phyloP scores from a whole-genome alignment of 2,329 filamentous ascomycete species.

The Celoporthe dispersa region DNA sequence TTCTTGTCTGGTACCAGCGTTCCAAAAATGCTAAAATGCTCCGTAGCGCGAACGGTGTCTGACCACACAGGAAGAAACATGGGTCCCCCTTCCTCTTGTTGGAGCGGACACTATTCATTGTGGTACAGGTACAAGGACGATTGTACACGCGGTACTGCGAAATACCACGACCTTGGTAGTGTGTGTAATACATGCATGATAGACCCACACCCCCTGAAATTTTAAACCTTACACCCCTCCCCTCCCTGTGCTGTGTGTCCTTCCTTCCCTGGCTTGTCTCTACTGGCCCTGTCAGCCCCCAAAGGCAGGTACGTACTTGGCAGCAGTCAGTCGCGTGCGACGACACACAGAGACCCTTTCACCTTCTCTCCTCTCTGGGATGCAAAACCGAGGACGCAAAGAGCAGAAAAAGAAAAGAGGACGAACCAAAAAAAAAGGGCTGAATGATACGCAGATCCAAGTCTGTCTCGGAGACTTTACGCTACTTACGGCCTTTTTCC shows the following conservation, averaged over 20 bases:
- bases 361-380: background rate
- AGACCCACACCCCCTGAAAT: constrained; percentile 4
- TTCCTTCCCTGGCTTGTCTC: background rate
- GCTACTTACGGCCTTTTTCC: too few relatives aligned
- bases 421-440: background rate
- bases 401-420: background rate
- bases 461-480: constrained; percentile 16
- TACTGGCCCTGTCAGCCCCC: background rate
- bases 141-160: background rate
- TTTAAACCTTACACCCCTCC: background rate
- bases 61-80: background rate
- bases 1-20: background rate
- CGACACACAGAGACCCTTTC: constrained; percentile 24
- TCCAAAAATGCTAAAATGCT: constrained; percentile 10
- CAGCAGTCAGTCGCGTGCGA: background rate
- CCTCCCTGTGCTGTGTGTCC: too few relatives aligned
- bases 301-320: background rate
- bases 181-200: background rate
- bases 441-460: background rate
- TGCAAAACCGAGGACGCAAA: background rate
- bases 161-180: background rate
- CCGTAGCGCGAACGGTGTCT: constrained; percentile 16
- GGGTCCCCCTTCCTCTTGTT: background rate
- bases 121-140: background rate
- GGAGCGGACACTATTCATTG: too few relatives aligned